phyloP scores from a whole-genome alignment of 768 basidiomycete species.

The Calvatia gigantea region DNA sequence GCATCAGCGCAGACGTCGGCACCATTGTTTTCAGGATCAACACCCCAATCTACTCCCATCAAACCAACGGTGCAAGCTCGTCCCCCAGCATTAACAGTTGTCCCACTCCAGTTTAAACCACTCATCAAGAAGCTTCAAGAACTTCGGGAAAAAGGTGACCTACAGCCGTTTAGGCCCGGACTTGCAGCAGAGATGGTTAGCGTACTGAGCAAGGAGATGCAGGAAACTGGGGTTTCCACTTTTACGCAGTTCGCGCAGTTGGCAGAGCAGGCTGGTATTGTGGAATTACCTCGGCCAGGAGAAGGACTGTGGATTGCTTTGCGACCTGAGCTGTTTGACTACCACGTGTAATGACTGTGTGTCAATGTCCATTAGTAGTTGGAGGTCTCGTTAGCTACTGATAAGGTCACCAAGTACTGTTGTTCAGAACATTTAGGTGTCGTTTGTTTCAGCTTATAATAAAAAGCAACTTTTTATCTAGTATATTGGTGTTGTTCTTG shows the following conservation, averaged over 20 bases:
- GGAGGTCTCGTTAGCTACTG: no score
- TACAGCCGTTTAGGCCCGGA: slow-evolving; percentile 27
- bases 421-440: no score
- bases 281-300: slow-evolving; percentile 32
- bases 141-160: slow-evolving; percentile 25
- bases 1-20: not conserved
- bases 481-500: no score
- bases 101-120: slow-evolving; percentile 22
- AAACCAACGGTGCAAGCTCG: not conserved
- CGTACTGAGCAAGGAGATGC: not conserved
- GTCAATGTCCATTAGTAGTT: no score
- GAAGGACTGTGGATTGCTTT: slow-evolving; percentile 33
- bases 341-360: not conserved
- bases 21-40: not conserved
- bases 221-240: slow-evolving; percentile 25
- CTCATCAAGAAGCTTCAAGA: slow-evolving; percentile 29
- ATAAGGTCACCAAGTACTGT: no score
- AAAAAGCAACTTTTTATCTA: no score
- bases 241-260: slow-evolving; percentile 33
- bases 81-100: not conserved
- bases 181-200: slow-evolving; percentile 30
- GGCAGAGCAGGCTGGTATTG: slow-evolving; percentile 32
- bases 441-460: no score
- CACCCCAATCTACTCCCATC: not conserved
- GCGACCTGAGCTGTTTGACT: slow-evolving; percentile 22